These are phyloP conservation scores for Eucalyptus shirleyi DNA, from an alignment of 345 rosid species.

Conservation along the genomic window DNA sequence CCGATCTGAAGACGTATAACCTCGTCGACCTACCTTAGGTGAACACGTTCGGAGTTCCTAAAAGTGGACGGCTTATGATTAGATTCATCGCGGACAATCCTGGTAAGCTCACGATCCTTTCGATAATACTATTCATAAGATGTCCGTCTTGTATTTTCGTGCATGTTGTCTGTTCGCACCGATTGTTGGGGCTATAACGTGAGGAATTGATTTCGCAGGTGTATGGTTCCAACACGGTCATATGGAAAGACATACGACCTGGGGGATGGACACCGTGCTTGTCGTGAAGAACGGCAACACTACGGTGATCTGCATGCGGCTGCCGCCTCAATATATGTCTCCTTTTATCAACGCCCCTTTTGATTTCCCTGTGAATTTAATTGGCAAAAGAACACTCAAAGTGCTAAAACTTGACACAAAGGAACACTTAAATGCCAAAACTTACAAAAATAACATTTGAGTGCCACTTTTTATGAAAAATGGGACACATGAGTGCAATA, in stretches of 20 bases:
- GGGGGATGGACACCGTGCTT: background rate
- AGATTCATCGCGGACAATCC: conserved; percentile 17
- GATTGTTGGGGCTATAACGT: background rate
- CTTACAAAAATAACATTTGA: accelerated
- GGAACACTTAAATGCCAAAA: accelerated
- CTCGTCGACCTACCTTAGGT: conserved; percentile 19
- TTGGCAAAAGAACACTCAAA: accelerated
- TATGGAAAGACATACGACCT: background rate
- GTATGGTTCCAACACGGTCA: background rate
- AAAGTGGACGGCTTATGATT: conserved; percentile 13
- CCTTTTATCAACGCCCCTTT: background rate
- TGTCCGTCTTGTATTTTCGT: background rate
- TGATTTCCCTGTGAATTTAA: background rate
- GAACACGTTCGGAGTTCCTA: conserved; percentile 16
- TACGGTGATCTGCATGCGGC: background rate
- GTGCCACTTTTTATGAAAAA: too few relatives aligned
- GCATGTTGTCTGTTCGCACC: background rate
- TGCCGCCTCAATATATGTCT: background rate
- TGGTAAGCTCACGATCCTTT: background rate
- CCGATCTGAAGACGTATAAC: conserved; percentile 6
- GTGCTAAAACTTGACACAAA: accelerated
- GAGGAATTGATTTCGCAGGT: background rate
- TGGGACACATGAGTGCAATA: accelerated
- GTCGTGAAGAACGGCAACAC: background rate
- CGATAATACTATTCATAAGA: too few relatives aligned